These are phyloP conservation scores for Harringtonia aguacate DNA, from an alignment of 2,329 filamentous ascomycete genomes.

Conservation along the genomic window DNA sequence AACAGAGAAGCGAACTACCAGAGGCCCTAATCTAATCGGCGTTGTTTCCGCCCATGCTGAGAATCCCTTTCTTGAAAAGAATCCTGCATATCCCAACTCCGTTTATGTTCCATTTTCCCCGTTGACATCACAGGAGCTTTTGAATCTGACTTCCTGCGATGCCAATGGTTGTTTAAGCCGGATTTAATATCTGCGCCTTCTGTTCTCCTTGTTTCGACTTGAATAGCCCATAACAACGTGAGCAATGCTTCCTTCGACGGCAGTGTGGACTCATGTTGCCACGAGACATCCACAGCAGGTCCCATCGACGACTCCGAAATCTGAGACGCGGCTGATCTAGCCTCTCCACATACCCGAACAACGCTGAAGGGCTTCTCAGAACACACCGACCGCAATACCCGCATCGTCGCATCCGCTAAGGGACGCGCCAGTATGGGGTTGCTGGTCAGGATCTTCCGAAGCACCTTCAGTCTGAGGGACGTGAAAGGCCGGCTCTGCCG, in stretches of 20 bases:
- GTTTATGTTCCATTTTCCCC: neutral
- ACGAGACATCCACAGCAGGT: slow-evolving; percentile 15
- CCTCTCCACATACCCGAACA: slow-evolving; percentile 30
- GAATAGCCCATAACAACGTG: slow-evolving; percentile 35
- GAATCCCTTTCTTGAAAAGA: neutral
- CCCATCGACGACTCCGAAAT: slow-evolving; percentile 19
- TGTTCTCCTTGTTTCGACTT: slow-evolving; percentile 21
- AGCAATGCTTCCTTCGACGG: slow-evolving; percentile 38
- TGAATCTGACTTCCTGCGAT: neutral
- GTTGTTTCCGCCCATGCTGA: neutral
- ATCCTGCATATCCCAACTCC: neutral
- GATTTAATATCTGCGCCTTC: neutral
- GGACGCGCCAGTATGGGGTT: slow-evolving; percentile 66
- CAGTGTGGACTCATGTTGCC: slow-evolving; percentile 25
- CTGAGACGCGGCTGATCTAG: slow-evolving; percentile 11
- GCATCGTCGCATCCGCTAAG: slow-evolving; percentile 62
- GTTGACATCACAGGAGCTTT: neutral
- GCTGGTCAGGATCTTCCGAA: slow-evolving; percentile 59
- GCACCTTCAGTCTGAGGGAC: slow-evolving; percentile 50
- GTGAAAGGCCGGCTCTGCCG: slow-evolving; percentile 41
- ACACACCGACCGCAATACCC: slow-evolving; percentile 59
- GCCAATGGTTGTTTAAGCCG: neutral
- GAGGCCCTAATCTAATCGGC: neutral
- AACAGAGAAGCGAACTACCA: neutral
- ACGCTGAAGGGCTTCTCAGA: slow-evolving; percentile 36